phyloP scores from a whole-genome alignment of 2,329 filamentous ascomycete genomes.

The Orbilia ellipsospora region DNA sequence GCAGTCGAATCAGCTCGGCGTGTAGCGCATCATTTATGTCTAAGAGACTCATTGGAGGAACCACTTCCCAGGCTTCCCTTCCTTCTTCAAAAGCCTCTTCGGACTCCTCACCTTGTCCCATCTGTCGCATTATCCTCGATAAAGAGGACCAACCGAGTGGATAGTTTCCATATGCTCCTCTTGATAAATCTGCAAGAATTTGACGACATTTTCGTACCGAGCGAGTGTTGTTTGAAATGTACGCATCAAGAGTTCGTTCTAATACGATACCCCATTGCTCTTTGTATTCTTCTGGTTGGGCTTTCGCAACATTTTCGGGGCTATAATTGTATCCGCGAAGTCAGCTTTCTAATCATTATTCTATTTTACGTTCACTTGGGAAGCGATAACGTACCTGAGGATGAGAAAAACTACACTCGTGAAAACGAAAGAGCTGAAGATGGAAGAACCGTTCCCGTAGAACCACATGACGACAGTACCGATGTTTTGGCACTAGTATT shows the following conservation, averaged over 20 bases:
- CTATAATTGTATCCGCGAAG: no score
- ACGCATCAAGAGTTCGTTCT: neutral
- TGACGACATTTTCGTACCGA: neutral
- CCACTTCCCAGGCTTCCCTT: neutral
- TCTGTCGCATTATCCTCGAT: neutral
- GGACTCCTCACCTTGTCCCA: neutral
- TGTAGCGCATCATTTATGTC: neutral
- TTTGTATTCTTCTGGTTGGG: neutral
- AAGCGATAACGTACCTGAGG: neutral
- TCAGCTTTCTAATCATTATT: no score
- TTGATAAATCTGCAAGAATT: neutral
- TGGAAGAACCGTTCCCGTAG: neutral
- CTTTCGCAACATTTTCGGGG: neutral
- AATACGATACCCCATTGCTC: neutral
- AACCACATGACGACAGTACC: neutral
- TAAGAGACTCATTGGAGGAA: neutral
- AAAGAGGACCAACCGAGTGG: neutral
- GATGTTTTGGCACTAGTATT: no score
- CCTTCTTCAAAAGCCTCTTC: neutral
- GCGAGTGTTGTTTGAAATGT: neutral
- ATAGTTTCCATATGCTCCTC: neutral
- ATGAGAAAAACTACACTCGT: neutral
- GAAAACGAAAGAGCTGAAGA: neutral
- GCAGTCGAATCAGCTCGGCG: neutral
- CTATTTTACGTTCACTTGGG: neutral